phyloP scores from a whole-genome alignment of 495 filamentous ascomycete species.

The Talaromyces ruber region DNA sequence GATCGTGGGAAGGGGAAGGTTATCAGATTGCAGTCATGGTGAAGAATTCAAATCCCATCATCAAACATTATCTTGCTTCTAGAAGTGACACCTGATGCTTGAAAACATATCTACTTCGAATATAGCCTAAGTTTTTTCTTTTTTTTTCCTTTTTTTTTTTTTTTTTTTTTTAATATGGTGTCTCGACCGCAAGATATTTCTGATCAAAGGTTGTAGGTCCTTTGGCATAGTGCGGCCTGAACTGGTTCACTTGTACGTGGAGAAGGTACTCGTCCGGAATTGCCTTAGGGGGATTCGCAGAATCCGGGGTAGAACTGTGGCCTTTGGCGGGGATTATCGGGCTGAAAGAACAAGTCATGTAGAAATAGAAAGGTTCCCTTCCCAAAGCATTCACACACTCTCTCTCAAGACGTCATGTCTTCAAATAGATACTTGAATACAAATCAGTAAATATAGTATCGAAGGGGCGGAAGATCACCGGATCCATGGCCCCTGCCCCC shows the following conservation, averaged over 20 bases:
- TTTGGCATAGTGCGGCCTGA: not conserved
- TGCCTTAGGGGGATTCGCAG: too few relatives aligned
- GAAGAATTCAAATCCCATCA: not conserved
- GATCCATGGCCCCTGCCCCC: not conserved
- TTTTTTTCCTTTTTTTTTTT: too few relatives aligned
- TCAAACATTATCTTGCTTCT: not conserved
- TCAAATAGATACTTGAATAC: not conserved
- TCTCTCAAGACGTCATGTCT: not conserved
- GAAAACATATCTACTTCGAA: not conserved
- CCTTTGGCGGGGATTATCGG: not conserved
- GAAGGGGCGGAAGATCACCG: not conserved
- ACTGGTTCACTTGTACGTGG: not conserved
- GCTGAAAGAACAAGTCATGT: not conserved
- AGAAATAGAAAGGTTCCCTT: not conserved
- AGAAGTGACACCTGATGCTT: not conserved
- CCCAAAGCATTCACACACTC: not conserved
- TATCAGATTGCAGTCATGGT: not conserved
- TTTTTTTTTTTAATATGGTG: not conserved
- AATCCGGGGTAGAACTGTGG: not conserved
- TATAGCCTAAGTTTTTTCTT: too few relatives aligned
- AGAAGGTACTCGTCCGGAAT: not conserved
- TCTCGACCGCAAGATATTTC: not conserved
- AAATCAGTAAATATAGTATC: not conserved
- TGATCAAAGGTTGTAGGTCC: not conserved
- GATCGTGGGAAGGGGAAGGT: not conserved